Evolutionary conservation across 306 rosid species (phyloP).

Genomic region (Gastrolobium villosum): DNA sequence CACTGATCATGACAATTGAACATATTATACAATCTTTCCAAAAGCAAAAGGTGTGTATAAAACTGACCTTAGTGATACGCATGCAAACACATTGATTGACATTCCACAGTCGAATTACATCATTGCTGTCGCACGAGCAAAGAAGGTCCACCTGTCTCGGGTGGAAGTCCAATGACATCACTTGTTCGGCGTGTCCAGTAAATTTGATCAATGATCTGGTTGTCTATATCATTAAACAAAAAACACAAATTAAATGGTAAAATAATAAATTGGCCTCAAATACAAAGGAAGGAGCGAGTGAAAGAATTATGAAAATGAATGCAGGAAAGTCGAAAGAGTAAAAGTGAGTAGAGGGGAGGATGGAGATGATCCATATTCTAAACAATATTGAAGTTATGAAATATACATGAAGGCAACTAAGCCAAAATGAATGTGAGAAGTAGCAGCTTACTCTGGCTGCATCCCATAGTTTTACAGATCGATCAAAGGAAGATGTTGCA

Average conservation of each 20-base stretch:
- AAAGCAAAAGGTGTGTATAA: constrained; percentile 24
- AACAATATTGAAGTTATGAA: constrained; percentile 16
- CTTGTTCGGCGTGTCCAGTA: constrained; percentile 63
- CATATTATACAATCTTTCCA: neutral
- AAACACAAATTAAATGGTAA: constrained; percentile 15
- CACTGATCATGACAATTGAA: neutral
- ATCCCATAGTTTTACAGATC: constrained; percentile 73
- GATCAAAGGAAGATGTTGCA: constrained; percentile 80
- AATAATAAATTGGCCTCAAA: constrained; percentile 30
- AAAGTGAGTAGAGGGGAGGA: constrained; percentile 23
- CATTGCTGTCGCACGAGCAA: constrained; percentile 67
- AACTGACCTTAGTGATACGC: constrained; percentile 59
- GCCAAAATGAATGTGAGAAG: constrained; percentile 36
- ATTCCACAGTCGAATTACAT: constrained; percentile 66
- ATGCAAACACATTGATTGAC: constrained; percentile 46
- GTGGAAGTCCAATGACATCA: constrained; percentile 80
- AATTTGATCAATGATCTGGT: constrained; percentile 43
- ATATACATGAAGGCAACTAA: constrained; percentile 25
- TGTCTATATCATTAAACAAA: constrained; percentile 56
- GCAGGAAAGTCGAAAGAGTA: constrained; percentile 4
- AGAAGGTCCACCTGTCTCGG: constrained; percentile 64
- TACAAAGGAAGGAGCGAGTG: constrained; percentile 24
- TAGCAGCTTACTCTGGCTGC: constrained; percentile 61
- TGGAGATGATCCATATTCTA: constrained; percentile 31
- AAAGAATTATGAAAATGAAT: neutral